phyloP scores from a whole-genome alignment of 2,329 filamentous ascomycete genomes.

The Trichoderma oligosporum region DNA sequence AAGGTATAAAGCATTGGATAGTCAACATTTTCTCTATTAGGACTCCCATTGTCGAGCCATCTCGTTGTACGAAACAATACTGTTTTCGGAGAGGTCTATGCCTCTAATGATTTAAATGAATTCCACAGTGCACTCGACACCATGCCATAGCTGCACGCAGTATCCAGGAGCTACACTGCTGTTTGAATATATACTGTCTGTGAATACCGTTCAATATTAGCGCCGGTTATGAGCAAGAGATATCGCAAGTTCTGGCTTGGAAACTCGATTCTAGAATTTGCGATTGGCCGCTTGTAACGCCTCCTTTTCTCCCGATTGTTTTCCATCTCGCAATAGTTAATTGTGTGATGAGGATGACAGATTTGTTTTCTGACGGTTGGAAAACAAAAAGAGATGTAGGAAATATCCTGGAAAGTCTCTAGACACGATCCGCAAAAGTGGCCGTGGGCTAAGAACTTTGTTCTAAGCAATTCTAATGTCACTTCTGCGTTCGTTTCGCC shows the following conservation, averaged over 20 bases:
- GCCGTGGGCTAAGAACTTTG: background rate
- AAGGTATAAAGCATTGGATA: background rate
- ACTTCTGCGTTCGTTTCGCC: background rate
- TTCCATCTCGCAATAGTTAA: background rate
- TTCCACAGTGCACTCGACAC: background rate
- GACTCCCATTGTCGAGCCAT: background rate
- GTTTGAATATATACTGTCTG: background rate
- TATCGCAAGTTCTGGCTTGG: background rate
- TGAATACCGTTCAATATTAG: background rate
- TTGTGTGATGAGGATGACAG: background rate
- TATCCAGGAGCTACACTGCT: slow-evolving; percentile 6
- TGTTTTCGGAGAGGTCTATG: slow-evolving; percentile 1
- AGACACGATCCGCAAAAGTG: slow-evolving; percentile 7
- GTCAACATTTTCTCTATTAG: background rate
- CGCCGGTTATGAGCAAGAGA: background rate
- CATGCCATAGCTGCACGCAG: slow-evolving; percentile 2
- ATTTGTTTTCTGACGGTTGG: background rate
- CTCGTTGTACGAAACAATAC: slow-evolving; percentile 4
- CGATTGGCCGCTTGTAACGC: background rate
- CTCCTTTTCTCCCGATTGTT: background rate
- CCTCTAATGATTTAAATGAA: slow-evolving; percentile 6
- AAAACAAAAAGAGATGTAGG: background rate
- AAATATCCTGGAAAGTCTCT: slow-evolving; percentile 6
- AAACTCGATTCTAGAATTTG: slow-evolving; percentile 6
- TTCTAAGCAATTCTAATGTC: background rate